Conservation (phyloP, 345 rosid species). For the Litchi chinensis region DNA sequence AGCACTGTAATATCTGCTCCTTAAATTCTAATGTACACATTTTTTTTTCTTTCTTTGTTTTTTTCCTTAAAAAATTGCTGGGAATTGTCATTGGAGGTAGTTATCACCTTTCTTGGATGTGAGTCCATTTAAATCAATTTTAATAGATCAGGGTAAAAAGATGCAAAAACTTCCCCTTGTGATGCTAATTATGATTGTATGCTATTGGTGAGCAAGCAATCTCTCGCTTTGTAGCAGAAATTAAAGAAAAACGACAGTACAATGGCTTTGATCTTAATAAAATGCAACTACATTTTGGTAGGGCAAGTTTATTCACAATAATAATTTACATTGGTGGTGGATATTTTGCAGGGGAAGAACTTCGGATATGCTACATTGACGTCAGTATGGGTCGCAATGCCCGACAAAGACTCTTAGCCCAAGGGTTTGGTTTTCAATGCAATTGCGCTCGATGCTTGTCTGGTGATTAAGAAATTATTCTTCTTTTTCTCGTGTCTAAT, state of each 20-base stretch:
- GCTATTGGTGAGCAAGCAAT: neutral
- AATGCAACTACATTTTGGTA: neutral
- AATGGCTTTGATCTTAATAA: neutral
- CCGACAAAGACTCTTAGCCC: slow-evolving; percentile 53
- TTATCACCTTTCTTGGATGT: neutral
- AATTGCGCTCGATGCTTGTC: slow-evolving; percentile 65
- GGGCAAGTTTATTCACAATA: neutral
- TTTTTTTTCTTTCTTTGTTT: no score
- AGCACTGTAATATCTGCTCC: neutral
- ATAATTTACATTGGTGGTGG: neutral
- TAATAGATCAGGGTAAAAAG: no score
- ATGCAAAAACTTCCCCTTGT: no score
- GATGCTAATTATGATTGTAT: neutral
- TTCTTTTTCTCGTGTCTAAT: neutral
- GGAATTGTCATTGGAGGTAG: neutral
- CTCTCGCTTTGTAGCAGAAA: neutral
- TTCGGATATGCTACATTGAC: slow-evolving; percentile 79
- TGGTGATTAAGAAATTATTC: slow-evolving; percentile 45
- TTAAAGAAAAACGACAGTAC: neutral
- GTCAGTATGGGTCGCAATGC: slow-evolving; percentile 76
- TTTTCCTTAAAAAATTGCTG: no score
- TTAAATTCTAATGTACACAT: neutral
- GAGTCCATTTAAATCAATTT: neutral
- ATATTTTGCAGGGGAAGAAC: slow-evolving; percentile 75
- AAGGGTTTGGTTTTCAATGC: slow-evolving; percentile 80